phyloP scores from a whole-genome alignment of 805 yeast species.

The Tetrapisispora nanseiensis region DNA sequence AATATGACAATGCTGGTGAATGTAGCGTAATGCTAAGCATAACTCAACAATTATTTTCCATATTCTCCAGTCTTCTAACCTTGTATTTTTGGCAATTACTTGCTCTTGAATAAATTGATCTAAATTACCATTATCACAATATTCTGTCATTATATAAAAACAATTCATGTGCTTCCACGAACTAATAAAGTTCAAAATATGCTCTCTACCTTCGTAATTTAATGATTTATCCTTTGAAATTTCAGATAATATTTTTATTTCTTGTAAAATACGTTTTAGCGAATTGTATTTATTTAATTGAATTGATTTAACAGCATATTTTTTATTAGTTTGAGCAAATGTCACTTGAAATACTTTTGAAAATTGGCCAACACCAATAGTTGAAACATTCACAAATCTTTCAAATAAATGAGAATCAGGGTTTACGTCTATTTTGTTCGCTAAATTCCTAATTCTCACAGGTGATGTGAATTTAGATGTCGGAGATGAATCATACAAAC shows the following conservation, averaged over 20 bases:
- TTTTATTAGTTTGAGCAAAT: constrained; percentile 43
- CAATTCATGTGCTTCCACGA: constrained; percentile 75
- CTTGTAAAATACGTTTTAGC: constrained; percentile 22
- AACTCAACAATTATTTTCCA: constrained; percentile 93
- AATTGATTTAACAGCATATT: constrained; percentile 82
- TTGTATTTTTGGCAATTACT: constrained; percentile 44
- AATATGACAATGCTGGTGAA: constrained; percentile 64
- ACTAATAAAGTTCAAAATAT: constrained; percentile 67
- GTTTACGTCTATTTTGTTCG: constrained; percentile 16
- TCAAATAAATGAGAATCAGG: constrained; percentile 35
- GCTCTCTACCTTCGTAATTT: constrained; percentile 54
- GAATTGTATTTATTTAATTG: constrained; percentile 36
- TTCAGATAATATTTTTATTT: constrained; percentile 22
- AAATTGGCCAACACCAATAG: constrained; percentile 81
- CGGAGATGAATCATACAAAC: constrained; percentile 5
- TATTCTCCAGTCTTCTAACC: constrained; percentile 88
- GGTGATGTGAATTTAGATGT: constrained; percentile 6
- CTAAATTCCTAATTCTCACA: constrained; percentile 13
- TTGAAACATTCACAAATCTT: constrained; percentile 50
- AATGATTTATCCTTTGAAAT: constrained; percentile 29
- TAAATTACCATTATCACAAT: constrained; percentile 87
- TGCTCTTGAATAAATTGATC: constrained; percentile 76
- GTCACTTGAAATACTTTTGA: constrained; percentile 78
- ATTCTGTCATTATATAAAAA: constrained; percentile 88
- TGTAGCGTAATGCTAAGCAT: constrained; percentile 64